Percentiles rank a stretch among this genome's conserved stretches.
phyloP scores from a whole-genome alignment of 805 yeast species.

The Hanseniaspora lindneri region DNA sequence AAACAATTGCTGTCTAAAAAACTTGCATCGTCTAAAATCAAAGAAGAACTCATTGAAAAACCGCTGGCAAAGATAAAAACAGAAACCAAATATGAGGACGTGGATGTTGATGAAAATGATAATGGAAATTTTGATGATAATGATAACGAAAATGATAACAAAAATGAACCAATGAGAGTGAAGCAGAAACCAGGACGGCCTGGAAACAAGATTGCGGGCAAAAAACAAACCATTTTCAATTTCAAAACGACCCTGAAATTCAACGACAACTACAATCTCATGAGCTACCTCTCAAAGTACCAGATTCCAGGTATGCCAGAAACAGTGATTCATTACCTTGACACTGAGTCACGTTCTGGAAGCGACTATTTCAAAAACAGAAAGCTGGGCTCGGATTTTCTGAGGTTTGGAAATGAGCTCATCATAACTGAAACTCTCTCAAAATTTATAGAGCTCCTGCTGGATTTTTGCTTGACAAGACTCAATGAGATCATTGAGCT shows the following conservation, averaged over 20 bases:
- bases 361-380: not conserved
- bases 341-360: not conserved
- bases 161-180: not conserved
- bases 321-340: slow-evolving; percentile 2
- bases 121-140: not conserved
- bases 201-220: not conserved
- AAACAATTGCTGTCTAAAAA: not conserved
- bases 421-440: slow-evolving; percentile 3
- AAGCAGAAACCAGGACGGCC: not conserved
- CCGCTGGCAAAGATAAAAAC: not conserved
- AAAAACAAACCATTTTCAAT: slow-evolving; percentile 1
- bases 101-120: not conserved
- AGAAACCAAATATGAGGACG: not conserved
- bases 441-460: slow-evolving; percentile 5
- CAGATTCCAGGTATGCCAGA: slow-evolving; percentile 9
- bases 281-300: slow-evolving; percentile 2
- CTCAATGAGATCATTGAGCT: slow-evolving; percentile 17
- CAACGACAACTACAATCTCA: slow-evolving; percentile 11
- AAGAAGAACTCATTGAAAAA: not conserved
- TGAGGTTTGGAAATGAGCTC: not conserved
- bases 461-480: not conserved
- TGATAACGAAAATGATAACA: no score
- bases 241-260: slow-evolving; percentile 10
- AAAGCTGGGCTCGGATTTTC: not conserved
- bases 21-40: not conserved